phyloP scores from a whole-genome alignment of 2,329 filamentous ascomycete genomes.

The Parastagonospora avenae region DNA sequence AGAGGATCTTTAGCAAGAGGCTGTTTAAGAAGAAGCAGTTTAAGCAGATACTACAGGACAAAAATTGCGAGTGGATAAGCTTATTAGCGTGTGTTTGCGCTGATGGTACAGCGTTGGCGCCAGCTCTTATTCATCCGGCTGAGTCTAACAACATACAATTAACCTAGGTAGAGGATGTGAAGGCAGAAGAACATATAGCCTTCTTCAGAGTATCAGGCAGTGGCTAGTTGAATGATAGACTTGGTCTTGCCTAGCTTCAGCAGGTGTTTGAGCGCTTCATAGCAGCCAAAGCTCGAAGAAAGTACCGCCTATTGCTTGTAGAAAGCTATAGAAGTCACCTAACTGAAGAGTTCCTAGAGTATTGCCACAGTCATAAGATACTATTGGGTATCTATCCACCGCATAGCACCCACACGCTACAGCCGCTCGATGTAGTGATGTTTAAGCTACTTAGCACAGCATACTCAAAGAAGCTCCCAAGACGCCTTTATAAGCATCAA shows the following conservation, averaged over 20 bases:
- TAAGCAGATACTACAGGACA: conserved; percentile 1
- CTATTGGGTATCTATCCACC: conserved; percentile 7
- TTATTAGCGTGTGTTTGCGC: conserved; percentile 12
- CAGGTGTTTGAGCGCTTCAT: not conserved
- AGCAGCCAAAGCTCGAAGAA: not conserved
- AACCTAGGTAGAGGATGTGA: no score
- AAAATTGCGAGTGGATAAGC: conserved; percentile 10
- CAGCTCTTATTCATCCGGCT: conserved; percentile 14
- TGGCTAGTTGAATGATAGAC: not conserved
- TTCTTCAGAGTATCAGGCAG: not conserved
- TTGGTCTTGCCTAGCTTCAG: conserved; percentile 1
- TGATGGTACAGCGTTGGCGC: conserved; percentile 3
- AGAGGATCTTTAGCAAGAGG: conserved; percentile 3
- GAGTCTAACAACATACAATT: no score
- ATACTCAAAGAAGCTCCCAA: not conserved
- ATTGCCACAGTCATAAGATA: conserved; percentile 5
- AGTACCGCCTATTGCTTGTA: conserved; percentile 6
- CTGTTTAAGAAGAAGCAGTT: not conserved
- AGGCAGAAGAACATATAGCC: no score
- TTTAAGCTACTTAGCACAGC: not conserved
- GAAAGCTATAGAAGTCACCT: conserved; percentile 11
- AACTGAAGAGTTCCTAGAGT: conserved; percentile 9
- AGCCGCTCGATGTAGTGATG: conserved; percentile 7
- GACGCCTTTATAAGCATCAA: not conserved
- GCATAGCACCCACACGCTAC: conserved; percentile 10